Base-by-base conservation (phyloP, 2,329 filamentous ascomycete species). In the Akanthomyces dipterigenus region DNA sequence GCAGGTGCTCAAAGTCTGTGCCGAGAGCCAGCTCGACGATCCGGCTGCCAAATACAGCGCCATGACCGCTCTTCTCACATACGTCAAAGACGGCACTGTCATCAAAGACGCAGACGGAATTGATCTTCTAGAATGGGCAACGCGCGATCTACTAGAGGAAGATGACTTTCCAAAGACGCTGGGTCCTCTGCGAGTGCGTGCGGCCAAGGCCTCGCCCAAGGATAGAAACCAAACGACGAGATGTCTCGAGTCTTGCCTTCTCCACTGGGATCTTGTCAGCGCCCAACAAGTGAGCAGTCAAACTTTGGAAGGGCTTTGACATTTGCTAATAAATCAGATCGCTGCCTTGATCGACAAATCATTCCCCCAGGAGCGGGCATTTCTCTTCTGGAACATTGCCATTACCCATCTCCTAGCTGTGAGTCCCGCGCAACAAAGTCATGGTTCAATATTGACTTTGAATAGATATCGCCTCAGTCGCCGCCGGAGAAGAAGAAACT, bases 41-140 rank as follows among this genome's bases (percentile, higher is more conserved):
- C 75, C 80, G 0, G 64, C 66, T 2, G 77, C 81, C 60, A 79
- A 78, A 65, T 75, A 74, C 16, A 74, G 75, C 1, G 79, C 77
- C 3, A 71, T 78, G 34, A 71, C 76, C 7, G 73, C 76, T 8
- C 71, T 83, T 3, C 75, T 80, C 62, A 74, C 76, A 58, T 76
- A 79, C 63, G 71, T 82, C 63, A 76, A 76, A 63, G 78, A 82
- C 55, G 76, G 75, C 57, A 76, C 73, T 4, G 72, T 73, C 12
- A 68, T 82, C 57, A 77, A 77, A 50, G 83, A 85, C 63, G 70
- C 76, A 3, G 80, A 83, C 60, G 72, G 75, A 14, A 69, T 85
- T 11, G 81, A 83, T 63, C 73, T 86, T 22, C 78, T 83, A 26
- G 82, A 85, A 64, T 84, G 81, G 77, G 78, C 82, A 1, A 75